Conservation (phyloP, 768 basidiomycete species). For the Cyclocybe aegerita region DNA sequence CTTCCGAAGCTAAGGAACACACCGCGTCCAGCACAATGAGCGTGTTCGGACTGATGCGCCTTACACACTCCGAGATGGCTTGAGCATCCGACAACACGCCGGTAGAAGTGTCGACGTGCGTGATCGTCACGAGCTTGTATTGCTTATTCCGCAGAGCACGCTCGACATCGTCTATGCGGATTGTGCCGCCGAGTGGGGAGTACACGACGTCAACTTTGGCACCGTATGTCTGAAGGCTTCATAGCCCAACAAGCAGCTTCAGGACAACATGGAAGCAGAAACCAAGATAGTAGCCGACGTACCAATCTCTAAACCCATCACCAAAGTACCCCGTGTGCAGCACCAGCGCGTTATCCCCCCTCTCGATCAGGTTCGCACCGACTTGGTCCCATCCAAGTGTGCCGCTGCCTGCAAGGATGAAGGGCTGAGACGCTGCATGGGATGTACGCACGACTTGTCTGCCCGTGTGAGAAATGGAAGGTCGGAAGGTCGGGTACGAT, state of each 20-base stretch:
- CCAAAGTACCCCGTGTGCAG: slow-evolving; percentile 91
- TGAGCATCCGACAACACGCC: slow-evolving; percentile 81
- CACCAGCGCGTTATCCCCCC: slow-evolving; percentile 71
- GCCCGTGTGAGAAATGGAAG: background rate
- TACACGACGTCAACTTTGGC: slow-evolving; percentile 74
- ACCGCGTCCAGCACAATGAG: slow-evolving; percentile 82
- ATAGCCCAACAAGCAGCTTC: background rate
- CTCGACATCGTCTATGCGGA: slow-evolving; percentile 54
- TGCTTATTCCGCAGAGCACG: slow-evolving; percentile 56
- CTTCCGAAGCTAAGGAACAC: slow-evolving; percentile 90
- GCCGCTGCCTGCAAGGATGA: slow-evolving; percentile 85
- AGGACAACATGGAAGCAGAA: background rate
- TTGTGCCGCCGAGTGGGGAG: slow-evolving; percentile 67
- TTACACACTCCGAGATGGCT: slow-evolving; percentile 64
- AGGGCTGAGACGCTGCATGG: slow-evolving; percentile 57
- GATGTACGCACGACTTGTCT: slow-evolving; percentile 69
- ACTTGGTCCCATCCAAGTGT: slow-evolving; percentile 95
- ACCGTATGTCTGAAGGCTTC: slow-evolving; percentile 75
- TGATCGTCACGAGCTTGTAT: slow-evolving; percentile 83
- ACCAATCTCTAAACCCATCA: slow-evolving; percentile 81
- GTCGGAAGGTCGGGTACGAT: background rate
- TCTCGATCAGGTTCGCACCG: slow-evolving; percentile 78
- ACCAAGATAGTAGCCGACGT: slow-evolving; percentile 16
- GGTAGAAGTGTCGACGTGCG: slow-evolving; percentile 89
- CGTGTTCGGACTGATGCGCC: slow-evolving; percentile 75